Evolutionary conservation across 2,329 filamentous ascomycete genomes (phyloP), one percentile per base, ranked within the genome.

Genomic region (Chaetoscypha palmicola): DNA sequence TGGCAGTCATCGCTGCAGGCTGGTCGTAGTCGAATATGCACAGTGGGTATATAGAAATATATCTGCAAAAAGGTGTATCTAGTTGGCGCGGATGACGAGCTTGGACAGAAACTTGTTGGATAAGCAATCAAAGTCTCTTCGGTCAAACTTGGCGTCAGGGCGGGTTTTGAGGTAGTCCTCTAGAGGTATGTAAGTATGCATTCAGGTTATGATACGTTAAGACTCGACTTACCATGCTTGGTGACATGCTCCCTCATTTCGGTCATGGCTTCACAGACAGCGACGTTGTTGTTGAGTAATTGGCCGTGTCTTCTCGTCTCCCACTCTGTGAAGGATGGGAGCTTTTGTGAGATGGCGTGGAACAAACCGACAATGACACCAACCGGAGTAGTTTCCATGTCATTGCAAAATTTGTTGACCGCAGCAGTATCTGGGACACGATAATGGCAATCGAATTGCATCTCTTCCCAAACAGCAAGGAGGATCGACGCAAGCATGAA

Each of bases 391-490:
- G 85, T 86, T 71, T 97, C 91, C 91, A 97, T 97, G 62, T 97
- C 91, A 46, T 73, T 79, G 72, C 90, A 96, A 74, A 97, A 97
- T 70, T 94, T 95, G 61, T 91, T 81, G 50, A 95, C 90, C 4
- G 85, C 84, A 38, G 77, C 74, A 42, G 84, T 76, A 63, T 96
- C 90, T 3, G 86, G 88, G 3, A 94, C 83, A 41, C 91, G 85
- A 74, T 95, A 97, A 69, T 95, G 87, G 74, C 86, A 94, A 69
- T 97, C 91, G 62, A 96, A 97, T 66, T 97, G 90, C 81, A 97
- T 96, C 74, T 95, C 85, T 66, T 97, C 91, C 91, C 91, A 97
- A 16, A 97, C 88, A 9, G 87, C 87, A 37, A 97, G 75, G 24
- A 97, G 78, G 51, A 97, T 92, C 3, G 87, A 90, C 8, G 90